Evolutionary conservation across 345 rosid species (phyloP), one percentile per base, ranked within the genome.

Genomic region (Eucalyptus sideroxylon): DNA sequence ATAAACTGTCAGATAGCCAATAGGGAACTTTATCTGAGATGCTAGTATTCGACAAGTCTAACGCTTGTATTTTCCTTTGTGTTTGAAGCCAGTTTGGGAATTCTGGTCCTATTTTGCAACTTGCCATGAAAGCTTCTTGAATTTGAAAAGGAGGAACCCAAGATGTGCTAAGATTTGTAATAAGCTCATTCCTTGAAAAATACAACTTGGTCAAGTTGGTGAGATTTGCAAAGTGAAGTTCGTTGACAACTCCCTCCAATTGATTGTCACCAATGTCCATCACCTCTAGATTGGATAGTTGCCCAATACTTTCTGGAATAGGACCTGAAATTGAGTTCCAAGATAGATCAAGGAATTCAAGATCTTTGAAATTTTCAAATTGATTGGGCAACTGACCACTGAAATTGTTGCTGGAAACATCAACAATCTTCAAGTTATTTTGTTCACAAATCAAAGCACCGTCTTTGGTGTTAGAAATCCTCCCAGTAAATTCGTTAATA

Each of bases 161-260:
- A 56, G 62, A 56, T 56, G 62, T 0, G 3, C 62, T 56, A 24
- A 56, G 3, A 56, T 56, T 34, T 17, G 34, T 17, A 5, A 69
- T 1, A 69, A 86, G 42, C 60, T 86, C 9, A 0, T 86, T 86
- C 24, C 2, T 1, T 2, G 5, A 27, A n/a, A 50, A 5, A 0
- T 3, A 34, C 26, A 86, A n/a, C 2, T 0, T 0, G 4, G 34
- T 50, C 87, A 90, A 89, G 23, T 55, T 86, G 8, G 91, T 80
- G 69, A 92, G 88, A 81, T 67, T 92, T 11, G 88, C 88, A 16
- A 92, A 90, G 85, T 90, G 93, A 47, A 27, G 47, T 14, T 91
- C 91, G 0, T 69, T 85, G 21, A 91, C 88, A 23, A 49, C 87
- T 42, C 93, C 93, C 7, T 88, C 45, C 12, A 91, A 30, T 42